Evolutionary conservation across 2,329 filamentous ascomycete species (phyloP).

Genomic region (Aspergillus cejpii): DNA sequence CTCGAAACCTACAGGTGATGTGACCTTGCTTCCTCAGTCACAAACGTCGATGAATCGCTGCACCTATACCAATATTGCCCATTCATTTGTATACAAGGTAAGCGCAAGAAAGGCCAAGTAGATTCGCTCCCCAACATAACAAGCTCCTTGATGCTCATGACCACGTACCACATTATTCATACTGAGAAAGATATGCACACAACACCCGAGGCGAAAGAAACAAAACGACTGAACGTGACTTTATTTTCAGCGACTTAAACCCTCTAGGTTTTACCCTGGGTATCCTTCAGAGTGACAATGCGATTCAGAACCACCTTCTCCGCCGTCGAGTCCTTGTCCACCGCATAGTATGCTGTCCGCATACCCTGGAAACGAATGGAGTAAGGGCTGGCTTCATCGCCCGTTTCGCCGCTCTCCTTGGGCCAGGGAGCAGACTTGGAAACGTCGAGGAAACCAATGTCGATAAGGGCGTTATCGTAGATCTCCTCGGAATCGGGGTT

Average conservation of each 20-base stretch:
- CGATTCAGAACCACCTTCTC: neutral
- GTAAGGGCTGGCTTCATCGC: neutral
- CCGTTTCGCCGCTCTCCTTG: conserved; percentile 58
- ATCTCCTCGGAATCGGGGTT: conserved; percentile 77
- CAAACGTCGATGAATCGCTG: neutral
- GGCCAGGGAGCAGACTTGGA: conserved; percentile 70
- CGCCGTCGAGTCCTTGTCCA: conserved; percentile 1
- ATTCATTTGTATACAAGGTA: neutral
- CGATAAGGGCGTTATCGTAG: conserved; percentile 71
- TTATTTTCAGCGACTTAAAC: neutral
- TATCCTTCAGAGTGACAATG: neutral
- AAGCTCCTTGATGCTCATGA: neutral
- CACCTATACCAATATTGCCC: no score
- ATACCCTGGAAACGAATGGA: neutral
- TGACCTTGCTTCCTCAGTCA: no score
- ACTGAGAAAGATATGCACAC: neutral
- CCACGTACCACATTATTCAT: neutral
- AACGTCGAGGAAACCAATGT: conserved; percentile 76
- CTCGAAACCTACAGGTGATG: conserved; percentile 10
- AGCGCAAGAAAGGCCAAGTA: neutral
- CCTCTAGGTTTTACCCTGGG: neutral
- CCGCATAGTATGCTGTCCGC: neutral
- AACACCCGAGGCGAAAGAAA: neutral
- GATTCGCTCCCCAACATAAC: neutral
- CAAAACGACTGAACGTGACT: neutral